Base-by-base conservation (phyloP, 2,329 filamentous ascomycete species). In the Coniochaeta sp. region DNA sequence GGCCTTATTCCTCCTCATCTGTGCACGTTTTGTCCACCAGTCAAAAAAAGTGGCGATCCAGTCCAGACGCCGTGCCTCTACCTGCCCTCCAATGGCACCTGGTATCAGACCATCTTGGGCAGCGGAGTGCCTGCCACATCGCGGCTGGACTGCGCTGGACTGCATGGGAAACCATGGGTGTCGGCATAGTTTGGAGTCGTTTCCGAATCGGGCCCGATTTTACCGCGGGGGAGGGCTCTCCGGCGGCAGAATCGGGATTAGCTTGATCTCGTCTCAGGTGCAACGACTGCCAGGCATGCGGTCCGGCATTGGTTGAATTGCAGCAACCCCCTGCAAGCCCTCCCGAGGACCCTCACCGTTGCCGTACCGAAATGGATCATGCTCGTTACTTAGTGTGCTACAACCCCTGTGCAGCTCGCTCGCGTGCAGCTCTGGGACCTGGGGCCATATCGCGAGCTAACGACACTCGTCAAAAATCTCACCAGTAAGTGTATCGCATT, bases 221-320 rank as follows among this genome's bases (percentile, higher is more conserved):
- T 57, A 57, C 54, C 54, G 54, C 54, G 54, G 54, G 54, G 22
- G 54, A 57, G 54, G 54, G 54, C 54, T 57, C 54, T 57, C 54
- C 54, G 54, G 4, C 7, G 34, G 7, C 33, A 17, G 28, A 24
- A 57, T 34, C 19, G 34, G 54, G 54, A 24, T 28, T 57, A 57
- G 54, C 34, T 31, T 57, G 31, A 57, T 57, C 54, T 57, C 47
- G 24, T 52, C 47, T 52, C 47, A 26, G 17, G 50, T 38, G 54
- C 33, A 8, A 22, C 17, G 33, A n/a, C 31, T 2, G 54, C 54
- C 28, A 57, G 54, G 54, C n/a, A 38, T 38, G 47, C 6, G 47
- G 6, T 52, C 47, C 47, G 24, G 47, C 54, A 36, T 57, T 36
- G n/a, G 31, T 3, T 34, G 19, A 31, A 57, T 57, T 57, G 54